Base-by-base conservation (phyloP, 2,329 filamentous ascomycete genomes). In the Davidsoniella virescens region DNA sequence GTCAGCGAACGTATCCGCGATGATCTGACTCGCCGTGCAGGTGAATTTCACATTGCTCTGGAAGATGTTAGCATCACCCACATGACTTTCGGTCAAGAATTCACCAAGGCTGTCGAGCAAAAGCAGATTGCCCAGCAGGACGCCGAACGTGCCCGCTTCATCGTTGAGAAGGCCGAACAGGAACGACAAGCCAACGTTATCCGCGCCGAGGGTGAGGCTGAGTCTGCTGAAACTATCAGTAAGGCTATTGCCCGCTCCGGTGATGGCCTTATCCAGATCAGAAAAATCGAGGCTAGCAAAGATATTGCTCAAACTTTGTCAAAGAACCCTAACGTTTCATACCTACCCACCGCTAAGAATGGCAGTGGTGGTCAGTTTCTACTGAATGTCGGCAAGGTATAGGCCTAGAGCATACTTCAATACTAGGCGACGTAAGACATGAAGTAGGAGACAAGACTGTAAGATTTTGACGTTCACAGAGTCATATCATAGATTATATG, bases 71-170 rank as follows among this genome's bases (percentile, higher is more conserved):
- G 87, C 63, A 98, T 98, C 68, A 98, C 92, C 55, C 92, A 98
- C 76, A 98, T 98, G 92, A 98, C 92, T 49, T 98, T 98, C 65
- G 92, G 92, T 59, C 90, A 90, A 67, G 92, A 98, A 69, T 98
- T 98, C 75, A 98, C 92, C 54, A 85, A 86, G 67, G 92, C 92
- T 57, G 92, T 98, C 61, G 92, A 98, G 72, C 92, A 98, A 78
- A 98, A 98, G 80, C 92, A 98, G 75, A 98, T 98, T 66, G 92
- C 92, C 51, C 92, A 98, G 71, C 92, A 98, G 70, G 92, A 98
- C 64, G 92, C 92, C 56, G 92, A 98, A 75, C 79, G 92, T 57
- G 92, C 92, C 45, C 79, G 92, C 57, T 98, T 98, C 73, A 93
- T 98, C 59, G 92, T 98, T 65, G 92, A 98, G 76, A 87, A 87